Percentiles rank a stretch among this genome's conserved stretches.
These are phyloP conservation scores for Circinella minor DNA, from an alignment of 371 early-diverging fungal species.

Conservation along the genomic window DNA sequence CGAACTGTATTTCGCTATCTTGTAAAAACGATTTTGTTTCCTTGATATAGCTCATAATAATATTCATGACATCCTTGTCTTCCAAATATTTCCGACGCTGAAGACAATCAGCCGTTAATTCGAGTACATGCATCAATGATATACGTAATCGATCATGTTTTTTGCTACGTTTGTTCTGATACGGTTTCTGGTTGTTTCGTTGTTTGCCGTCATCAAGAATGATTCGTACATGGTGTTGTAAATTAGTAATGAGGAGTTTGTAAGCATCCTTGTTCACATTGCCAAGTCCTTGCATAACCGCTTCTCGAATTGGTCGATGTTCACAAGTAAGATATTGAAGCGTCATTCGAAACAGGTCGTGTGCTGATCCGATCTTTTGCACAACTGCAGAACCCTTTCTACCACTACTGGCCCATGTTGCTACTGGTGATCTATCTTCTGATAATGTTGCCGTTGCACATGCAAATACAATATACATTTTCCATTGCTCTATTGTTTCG, in stretches of 20 bases:
- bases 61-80: conserved; percentile 66
- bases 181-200: conserved; percentile 59
- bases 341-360: conserved; percentile 64
- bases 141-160: conserved; percentile 76
- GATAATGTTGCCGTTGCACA: conserved; percentile 63
- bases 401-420: conserved; percentile 52
- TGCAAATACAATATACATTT: conserved; percentile 71
- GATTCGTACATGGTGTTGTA: conserved; percentile 64
- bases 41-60: conserved; percentile 73
- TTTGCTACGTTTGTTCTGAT: conserved; percentile 66
- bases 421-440: conserved; percentile 29
- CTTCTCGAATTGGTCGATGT: conserved; percentile 71
- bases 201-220: conserved; percentile 74
- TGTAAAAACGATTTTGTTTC: conserved; percentile 74
- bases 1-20: conserved; percentile 75
- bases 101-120: conserved; percentile 75
- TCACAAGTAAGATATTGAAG: conserved; percentile 76
- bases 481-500: conserved; percentile 81
- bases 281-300: conserved; percentile 74
- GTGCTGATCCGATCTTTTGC: conserved; percentile 59
- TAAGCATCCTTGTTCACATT: conserved; percentile 72
- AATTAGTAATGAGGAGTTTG: conserved; percentile 68
- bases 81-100: conserved; percentile 55
- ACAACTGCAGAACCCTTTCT: conserved; percentile 59
- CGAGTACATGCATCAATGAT: conserved; percentile 76